Percentiles rank a stretch among this genome's conserved stretches.
Evolutionary conservation across 2,329 filamentous ascomycete genomes (phyloP).

Genomic region (Calonectria pseudoturangicola): DNA sequence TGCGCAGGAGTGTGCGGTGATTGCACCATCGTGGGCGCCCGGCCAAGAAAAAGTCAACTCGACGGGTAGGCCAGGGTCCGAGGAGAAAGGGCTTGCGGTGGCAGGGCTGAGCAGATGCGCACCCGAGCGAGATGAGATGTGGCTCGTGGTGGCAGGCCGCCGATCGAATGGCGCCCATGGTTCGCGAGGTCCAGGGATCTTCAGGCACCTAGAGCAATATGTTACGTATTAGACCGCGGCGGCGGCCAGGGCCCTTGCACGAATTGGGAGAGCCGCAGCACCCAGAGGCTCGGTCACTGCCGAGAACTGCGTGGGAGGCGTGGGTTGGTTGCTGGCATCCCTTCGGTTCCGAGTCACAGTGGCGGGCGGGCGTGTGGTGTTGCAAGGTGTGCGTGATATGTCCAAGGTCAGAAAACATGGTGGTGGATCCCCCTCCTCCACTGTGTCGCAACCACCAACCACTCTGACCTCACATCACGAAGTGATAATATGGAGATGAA

Average conservation of each 20-base stretch:
- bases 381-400: conserved; percentile 14
- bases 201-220: conserved; percentile 38
- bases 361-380: conserved; percentile 6
- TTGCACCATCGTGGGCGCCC: conserved; percentile 46
- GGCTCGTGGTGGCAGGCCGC: conserved; percentile 35
- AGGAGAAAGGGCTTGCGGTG: conserved; percentile 13
- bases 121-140: conserved; percentile 40
- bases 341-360: not conserved
- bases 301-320: conserved; percentile 22
- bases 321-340: conserved; percentile 4
- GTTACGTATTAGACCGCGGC: conserved; percentile 41
- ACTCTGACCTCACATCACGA: conserved; percentile 1
- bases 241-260: conserved; percentile 25
- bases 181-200: conserved; percentile 34
- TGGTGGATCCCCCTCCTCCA: conserved; percentile 16
- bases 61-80: conserved; percentile 44
- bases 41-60: conserved; percentile 35
- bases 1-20: conserved; percentile 43
- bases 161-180: conserved; percentile 36
- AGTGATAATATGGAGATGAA: conserved; percentile 11
- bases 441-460: not conserved
- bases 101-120: conserved; percentile 36
- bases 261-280: conserved; percentile 27
- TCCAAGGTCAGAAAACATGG: not conserved
- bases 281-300: conserved; percentile 24